Percentiles rank a stretch among this genome's conserved stretches.
Conservation (phyloP, 179 eudicot species). For the Amaranthus tricolor region DNA sequence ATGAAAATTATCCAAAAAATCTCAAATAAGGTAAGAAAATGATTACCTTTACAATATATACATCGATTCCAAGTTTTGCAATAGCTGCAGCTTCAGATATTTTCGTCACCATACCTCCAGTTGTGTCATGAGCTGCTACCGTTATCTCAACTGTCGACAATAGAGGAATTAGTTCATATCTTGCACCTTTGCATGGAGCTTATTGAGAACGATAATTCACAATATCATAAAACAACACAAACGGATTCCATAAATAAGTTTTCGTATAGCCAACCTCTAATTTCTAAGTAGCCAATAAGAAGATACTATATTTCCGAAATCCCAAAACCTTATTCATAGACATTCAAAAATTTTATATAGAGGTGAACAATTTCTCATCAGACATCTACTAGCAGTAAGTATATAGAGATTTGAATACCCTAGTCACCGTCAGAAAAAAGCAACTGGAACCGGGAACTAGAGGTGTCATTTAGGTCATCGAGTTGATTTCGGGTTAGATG, state of each 20-base stretch:
- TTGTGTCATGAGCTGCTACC: constrained; percentile 92
- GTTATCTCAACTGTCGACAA: constrained; percentile 64
- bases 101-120: constrained; percentile 94
- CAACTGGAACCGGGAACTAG: no score
- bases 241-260: background rate
- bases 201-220: background rate
- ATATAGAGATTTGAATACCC: no score
- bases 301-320: background rate
- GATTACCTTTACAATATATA: constrained; percentile 80
- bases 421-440: no score
- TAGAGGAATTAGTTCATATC: background rate
- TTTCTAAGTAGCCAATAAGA: background rate
- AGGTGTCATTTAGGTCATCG: no score
- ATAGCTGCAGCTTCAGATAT: constrained; percentile 93
- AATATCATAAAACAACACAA: background rate
- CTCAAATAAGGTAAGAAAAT: background rate
- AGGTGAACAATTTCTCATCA: background rate
- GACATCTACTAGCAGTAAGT: background rate
- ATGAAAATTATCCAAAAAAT: background rate
- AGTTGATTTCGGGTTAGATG: no score
- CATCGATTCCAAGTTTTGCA: constrained; percentile 92
- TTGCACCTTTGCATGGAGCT: constrained; percentile 1
- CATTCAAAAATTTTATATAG: background rate
- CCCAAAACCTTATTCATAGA: background rate
- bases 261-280: background rate